Percentiles rank a stretch among this genome's conserved stretches.
Evolutionary conservation across 1,284 basidiomycete genomes (phyloP).

Genomic region (Ceratobasidium theobromae): DNA sequence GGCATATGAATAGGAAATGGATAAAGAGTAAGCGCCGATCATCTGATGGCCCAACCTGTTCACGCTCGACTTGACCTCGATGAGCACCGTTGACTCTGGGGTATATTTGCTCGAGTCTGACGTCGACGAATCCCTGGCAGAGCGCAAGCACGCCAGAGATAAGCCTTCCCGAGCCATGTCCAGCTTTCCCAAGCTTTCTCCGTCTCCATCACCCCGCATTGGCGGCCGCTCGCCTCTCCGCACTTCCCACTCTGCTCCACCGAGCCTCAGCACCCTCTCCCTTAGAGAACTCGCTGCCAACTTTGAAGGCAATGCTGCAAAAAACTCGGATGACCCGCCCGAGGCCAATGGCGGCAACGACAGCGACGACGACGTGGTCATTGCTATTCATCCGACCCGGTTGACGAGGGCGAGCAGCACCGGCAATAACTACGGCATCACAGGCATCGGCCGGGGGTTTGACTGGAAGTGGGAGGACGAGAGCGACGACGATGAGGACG

Average conservation of each 20-base stretch:
- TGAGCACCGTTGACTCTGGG: constrained; percentile 26
- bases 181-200: not conserved
- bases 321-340: constrained; percentile 7
- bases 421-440: constrained; percentile 62
- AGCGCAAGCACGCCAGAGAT: constrained; percentile 25
- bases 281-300: not conserved
- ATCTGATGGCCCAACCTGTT: not conserved
- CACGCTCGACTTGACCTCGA: not conserved
- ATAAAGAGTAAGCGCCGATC: not conserved
- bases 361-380: constrained; percentile 2
- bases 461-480: constrained; percentile 59
- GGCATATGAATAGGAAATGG: not conserved
- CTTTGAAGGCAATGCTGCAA: not conserved
- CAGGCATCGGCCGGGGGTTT: constrained; percentile 77
- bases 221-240: constrained; percentile 5
- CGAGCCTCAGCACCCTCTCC: not conserved
- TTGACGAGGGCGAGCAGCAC: constrained; percentile 26
- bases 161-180: constrained; percentile 15
- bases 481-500: constrained; percentile 29
- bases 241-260: constrained; percentile 20
- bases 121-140: constrained; percentile 23
- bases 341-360: not conserved
- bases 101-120: constrained; percentile 18
- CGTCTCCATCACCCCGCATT: not conserved
- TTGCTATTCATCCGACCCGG: constrained; percentile 12